Evolutionary conservation across 441 rosid species (phyloP).

Genomic region (Monsonia emarginata): DNA sequence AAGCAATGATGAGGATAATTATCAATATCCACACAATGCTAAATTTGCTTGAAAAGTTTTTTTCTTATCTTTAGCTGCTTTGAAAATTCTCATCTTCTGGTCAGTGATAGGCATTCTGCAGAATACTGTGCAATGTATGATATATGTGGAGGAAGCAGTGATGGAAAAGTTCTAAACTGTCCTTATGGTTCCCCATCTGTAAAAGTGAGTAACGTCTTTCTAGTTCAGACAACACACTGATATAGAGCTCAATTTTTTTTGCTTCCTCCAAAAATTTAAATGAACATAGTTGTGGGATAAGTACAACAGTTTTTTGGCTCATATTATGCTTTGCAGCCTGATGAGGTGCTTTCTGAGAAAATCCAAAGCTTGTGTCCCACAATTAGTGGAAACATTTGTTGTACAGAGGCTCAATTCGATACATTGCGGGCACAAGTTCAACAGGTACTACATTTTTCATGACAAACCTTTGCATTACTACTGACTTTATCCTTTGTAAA

Average conservation of each 20-base stretch:
- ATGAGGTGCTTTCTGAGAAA: constrained; percentile 58
- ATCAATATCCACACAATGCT: constrained; percentile 4
- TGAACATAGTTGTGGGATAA: not conserved
- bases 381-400: constrained; percentile 56
- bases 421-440: constrained; percentile 65
- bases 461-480: not conserved
- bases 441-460: constrained; percentile 32
- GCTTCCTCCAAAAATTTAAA: not conserved
- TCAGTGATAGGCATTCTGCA: constrained; percentile 39
- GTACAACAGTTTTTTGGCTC: not conserved
- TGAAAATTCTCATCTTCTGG: constrained; percentile 14
- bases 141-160: constrained; percentile 61
- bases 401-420: constrained; percentile 60
- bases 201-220: constrained; percentile 27
- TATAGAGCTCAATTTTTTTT: not conserved
- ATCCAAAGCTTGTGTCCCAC: constrained; percentile 70
- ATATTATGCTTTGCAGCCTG: constrained; percentile 39
- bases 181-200: constrained; percentile 50
- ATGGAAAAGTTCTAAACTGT: constrained; percentile 61
- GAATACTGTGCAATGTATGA: constrained; percentile 66
- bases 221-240: not conserved
- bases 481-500: not conserved
- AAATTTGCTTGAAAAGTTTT: constrained; percentile 9
- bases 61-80: not conserved
- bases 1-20: not conserved